Percentiles rank a stretch among this genome's conserved stretches.
Conservation (phyloP, 2,329 filamentous ascomycete species). For the Talaromyces sp. region DNA sequence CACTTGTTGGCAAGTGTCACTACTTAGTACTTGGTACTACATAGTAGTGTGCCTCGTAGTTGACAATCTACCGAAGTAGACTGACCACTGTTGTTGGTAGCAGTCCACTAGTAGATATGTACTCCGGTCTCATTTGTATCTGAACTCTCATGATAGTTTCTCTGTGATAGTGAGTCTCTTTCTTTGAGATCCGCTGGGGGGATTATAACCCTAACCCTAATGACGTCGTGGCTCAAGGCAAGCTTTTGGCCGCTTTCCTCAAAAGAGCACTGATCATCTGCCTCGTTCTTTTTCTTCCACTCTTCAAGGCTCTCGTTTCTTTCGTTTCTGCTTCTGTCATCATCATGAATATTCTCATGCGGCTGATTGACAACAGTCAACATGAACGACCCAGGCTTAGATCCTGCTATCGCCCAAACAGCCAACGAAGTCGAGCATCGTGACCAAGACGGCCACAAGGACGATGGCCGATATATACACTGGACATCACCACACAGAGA, state of each 20-base stretch:
- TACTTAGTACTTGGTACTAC: no score
- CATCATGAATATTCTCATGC: not conserved
- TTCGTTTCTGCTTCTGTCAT: not conserved
- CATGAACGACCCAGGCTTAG: slow-evolving; percentile 55
- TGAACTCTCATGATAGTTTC: no score
- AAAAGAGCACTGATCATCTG: not conserved
- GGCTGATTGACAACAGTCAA: not conserved
- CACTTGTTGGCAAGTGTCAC: no score
- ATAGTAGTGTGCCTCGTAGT: no score
- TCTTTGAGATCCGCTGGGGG: no score
- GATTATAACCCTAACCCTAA: not conserved
- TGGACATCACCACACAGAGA: slow-evolving; percentile 25
- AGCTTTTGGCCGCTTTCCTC: slow-evolving; percentile 2
- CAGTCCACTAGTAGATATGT: no score
- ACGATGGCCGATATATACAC: slow-evolving; percentile 13
- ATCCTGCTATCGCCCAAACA: slow-evolving; percentile 47
- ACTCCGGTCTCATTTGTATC: no score
- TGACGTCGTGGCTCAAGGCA: slow-evolving; percentile 2
- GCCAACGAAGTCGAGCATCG: slow-evolving; percentile 38
- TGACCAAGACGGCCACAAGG: slow-evolving; percentile 33
- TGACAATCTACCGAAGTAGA: no score
- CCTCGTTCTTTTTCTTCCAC: not conserved
- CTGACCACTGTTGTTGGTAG: no score
- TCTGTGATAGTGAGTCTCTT: no score
- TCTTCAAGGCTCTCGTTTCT: no score